Base-by-base conservation (phyloP, 129 eudicot species). In the Flaveria robusta region DNA sequence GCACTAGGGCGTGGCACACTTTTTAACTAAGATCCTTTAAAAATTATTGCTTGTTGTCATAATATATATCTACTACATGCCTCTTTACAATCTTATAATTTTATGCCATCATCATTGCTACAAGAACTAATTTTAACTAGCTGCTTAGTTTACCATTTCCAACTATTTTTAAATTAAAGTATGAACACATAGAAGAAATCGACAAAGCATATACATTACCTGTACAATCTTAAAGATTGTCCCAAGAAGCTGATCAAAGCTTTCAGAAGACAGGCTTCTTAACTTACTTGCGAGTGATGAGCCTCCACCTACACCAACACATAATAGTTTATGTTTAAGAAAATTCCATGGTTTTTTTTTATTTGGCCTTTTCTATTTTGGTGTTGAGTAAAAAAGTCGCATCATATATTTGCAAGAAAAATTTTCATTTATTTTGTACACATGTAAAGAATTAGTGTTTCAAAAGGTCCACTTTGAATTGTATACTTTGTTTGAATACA, bases 271-370 rank as follows among this genome's bases (percentile, higher is more conserved):
- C 74, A 94, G 69, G 71, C 86, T 91, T 85, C 91, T 91, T 84
- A 94, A 86, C 75, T 84, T 94, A 85, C 86, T 84, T 54, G 88
- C 99, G 47, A 94, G 99, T 10, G 97, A 94, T 77, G 96, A 88
- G 72, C 97, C 89, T 78, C 91, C 99, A 64, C 97, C 97, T 94
- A 84, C 68, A 72, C 66, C 74, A 87, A 34, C 54, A 82, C 75
- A 19, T 51, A 70, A 75, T 14, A 37, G 69, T 49, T 49, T 72
- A 71, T 14, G 27, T 60, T 16, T 62, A 60, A 50, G 62, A 19
- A 83, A 73, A 41, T 71, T 77, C 7, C 92, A 85, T 87, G 62
- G 62, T 54, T 54, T 54, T 9, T 19, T 19, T 19, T 18, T 54
- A 18, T 54, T 20, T 3, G 15, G 14, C 41, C 9, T 66, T 41